phyloP scores from a whole-genome alignment of 257 asterid species.

The Solanum pimpinellifolium region DNA sequence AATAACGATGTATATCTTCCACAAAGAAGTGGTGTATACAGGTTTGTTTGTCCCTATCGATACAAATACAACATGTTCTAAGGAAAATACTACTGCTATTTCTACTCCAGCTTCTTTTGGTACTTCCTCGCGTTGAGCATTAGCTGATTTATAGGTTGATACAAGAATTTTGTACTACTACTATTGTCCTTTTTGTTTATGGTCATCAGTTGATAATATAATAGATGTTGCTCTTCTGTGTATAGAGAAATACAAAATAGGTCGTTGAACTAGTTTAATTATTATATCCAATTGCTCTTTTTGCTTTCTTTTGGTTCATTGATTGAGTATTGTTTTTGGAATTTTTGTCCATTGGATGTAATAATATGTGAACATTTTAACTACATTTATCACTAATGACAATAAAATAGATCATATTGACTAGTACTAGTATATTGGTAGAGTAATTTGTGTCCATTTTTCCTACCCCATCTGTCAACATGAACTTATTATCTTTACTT shows the following conservation, averaged over 20 bases:
- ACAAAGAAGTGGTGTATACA: slow-evolving; percentile 68
- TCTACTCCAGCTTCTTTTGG: slow-evolving; percentile 22
- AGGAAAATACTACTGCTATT: slow-evolving; percentile 18
- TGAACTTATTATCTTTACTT: too few relatives aligned
- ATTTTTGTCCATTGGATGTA: not conserved
- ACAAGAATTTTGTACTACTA: slow-evolving; percentile 7
- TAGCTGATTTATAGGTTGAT: slow-evolving; percentile 5
- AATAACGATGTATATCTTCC: slow-evolving; percentile 47
- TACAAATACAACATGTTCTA: slow-evolving; percentile 50
- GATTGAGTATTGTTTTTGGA: not conserved
- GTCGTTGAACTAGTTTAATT: not conserved
- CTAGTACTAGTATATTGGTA: not conserved
- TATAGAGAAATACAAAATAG: not conserved
- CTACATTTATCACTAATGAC: not conserved
- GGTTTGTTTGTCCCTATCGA: slow-evolving; percentile 67
- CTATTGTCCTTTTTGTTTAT: slow-evolving; percentile 7
- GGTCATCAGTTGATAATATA: too few relatives aligned
- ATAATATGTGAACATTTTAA: not conserved
- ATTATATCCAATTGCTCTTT: not conserved
- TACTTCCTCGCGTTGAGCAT: slow-evolving; percentile 34
- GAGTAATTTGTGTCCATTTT: not conserved
- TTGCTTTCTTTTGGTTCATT: not conserved
- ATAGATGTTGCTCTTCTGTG: not conserved
- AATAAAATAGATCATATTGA: not conserved
- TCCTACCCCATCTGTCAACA: too few relatives aligned